These are phyloP conservation scores for Arthroderma sp. DNA, from an alignment of 2,329 filamentous ascomycete genomes.

Conservation along the genomic window DNA sequence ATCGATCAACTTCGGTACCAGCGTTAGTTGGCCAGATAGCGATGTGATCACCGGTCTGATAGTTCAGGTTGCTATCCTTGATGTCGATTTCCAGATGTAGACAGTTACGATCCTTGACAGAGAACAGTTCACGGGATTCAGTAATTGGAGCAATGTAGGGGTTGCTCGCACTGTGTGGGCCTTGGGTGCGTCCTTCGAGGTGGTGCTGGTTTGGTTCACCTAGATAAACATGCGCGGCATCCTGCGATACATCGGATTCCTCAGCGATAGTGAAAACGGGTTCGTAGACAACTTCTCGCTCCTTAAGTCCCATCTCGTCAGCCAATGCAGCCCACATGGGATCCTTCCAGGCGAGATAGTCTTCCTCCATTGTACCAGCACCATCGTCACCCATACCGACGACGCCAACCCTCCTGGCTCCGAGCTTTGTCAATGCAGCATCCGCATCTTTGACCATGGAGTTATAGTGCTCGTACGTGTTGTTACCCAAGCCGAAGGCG, in stretches of 20 bases:
- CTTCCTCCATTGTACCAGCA: slow-evolving; percentile 98
- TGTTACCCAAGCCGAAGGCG: slow-evolving; percentile 92
- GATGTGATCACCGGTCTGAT: slow-evolving; percentile 95
- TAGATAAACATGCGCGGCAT: slow-evolving; percentile 74
- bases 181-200: slow-evolving; percentile 68
- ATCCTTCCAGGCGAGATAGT: slow-evolving; percentile 98
- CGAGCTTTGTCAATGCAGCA: slow-evolving; percentile 65
- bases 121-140: slow-evolving; percentile 85
- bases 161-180: slow-evolving; percentile 92
- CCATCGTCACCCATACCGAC: slow-evolving; percentile 96
- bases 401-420: slow-evolving; percentile 69
- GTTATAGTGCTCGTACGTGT: slow-evolving; percentile 99
- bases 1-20: slow-evolving; percentile 80
- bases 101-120: slow-evolving; percentile 80
- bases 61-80: slow-evolving; percentile 73
- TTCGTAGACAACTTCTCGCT: slow-evolving; percentile 93
- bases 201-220: slow-evolving; percentile 96
- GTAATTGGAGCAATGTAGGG: slow-evolving; percentile 89
- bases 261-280: slow-evolving; percentile 76
- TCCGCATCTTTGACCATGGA: slow-evolving; percentile 91
- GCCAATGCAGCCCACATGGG: slow-evolving; percentile 89
- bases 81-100: slow-evolving; percentile 93
- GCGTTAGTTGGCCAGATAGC: slow-evolving; percentile 95
- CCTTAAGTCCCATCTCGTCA: slow-evolving; percentile 74
- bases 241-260: slow-evolving; percentile 56